Evolutionary conservation across 345 rosid species (phyloP), one percentile per base, ranked within the genome.

Genomic region (Cochlearia excelsa): DNA sequence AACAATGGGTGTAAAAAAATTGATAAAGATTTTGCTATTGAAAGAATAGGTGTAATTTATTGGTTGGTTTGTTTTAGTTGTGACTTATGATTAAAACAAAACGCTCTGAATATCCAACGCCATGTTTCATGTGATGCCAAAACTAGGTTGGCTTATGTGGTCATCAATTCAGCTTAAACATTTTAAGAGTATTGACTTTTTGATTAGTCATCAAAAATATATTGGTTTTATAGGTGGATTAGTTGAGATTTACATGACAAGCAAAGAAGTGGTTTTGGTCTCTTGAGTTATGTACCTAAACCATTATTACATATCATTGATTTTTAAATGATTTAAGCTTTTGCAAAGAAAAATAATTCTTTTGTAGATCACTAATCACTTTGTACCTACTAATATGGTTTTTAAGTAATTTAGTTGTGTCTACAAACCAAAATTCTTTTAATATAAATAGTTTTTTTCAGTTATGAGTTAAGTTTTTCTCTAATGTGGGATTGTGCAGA

Each of bases 111-210:
- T 35, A 51, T 67, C 10, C 40, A 51, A 38, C 30, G 23, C 23
- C 9, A 53, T 39, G 55, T 38, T 30, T 68, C 26, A 46, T 53
- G 62, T 68, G 45, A 54, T 61, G 39, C 51, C 62, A 68, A 61
- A 3, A 42, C 73, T 31, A 48, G 46, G 23, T 16, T 16, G 23
- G 23, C 23, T 8, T 61, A 7, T 46, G 43, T 37, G 61, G 35
- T 67, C 54, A 60, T 60, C 44, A 58, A 16, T 16, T 16, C 23
- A 16, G 0, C 23, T 16, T 16, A 16, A 10, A 27, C 48, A 45
- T 26, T 58, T 59, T 7, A 8, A 30, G 49, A 35, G 60, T 45
- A 11, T 2, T 11, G 10, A 42, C 1, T 27, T 7, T 26, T 62
- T n/a, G 4, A 51, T 37, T 34, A 34, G 11, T 34, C 39, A 58